Conservation (phyloP, 441 rosid species). For the Macaranga tanarius region DNA sequence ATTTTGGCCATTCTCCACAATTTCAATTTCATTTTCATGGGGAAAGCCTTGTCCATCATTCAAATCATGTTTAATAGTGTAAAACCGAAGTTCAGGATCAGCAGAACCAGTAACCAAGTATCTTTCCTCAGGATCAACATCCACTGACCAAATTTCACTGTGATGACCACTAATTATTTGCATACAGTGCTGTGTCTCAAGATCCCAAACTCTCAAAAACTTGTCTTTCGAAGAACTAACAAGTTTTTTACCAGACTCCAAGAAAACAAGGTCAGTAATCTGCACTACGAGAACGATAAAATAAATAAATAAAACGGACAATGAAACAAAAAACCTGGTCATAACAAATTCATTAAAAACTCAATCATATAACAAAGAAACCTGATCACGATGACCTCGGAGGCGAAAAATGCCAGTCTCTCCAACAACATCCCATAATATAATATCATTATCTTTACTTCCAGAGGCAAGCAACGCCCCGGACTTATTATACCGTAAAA, state of each 20-base stretch:
- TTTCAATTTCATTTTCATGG: slow-evolving; percentile 33
- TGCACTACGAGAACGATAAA: slow-evolving; percentile 33
- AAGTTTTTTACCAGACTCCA: slow-evolving; percentile 85
- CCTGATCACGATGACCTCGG: slow-evolving; percentile 97
- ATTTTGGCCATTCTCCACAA: slow-evolving; percentile 35
- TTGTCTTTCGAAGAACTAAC: slow-evolving; percentile 95
- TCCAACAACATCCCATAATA: slow-evolving; percentile 91
- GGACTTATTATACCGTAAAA: slow-evolving; percentile 56
- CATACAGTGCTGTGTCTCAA: slow-evolving; percentile 91
- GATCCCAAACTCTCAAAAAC: slow-evolving; percentile 97
- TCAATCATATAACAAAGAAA: slow-evolving; percentile 19
- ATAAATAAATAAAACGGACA: not conserved
- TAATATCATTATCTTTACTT: slow-evolving; percentile 86
- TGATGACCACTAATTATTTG: slow-evolving; percentile 94
- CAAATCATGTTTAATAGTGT: slow-evolving; percentile 51
- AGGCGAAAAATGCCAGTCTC: slow-evolving; percentile 82
- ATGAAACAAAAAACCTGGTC: no score
- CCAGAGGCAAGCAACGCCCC: slow-evolving; percentile 91
- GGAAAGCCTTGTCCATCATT: slow-evolving; percentile 28
- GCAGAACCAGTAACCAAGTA: slow-evolving; percentile 85
- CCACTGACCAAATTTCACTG: slow-evolving; percentile 95
- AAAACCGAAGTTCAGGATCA: slow-evolving; percentile 80
- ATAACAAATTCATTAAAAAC: not conserved
- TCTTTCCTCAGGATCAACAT: slow-evolving; percentile 75
- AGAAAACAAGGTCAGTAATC: slow-evolving; percentile 90